Base-by-base conservation (phyloP, 352 stramenopile species). In the Globisporangium spiculum region DNA sequence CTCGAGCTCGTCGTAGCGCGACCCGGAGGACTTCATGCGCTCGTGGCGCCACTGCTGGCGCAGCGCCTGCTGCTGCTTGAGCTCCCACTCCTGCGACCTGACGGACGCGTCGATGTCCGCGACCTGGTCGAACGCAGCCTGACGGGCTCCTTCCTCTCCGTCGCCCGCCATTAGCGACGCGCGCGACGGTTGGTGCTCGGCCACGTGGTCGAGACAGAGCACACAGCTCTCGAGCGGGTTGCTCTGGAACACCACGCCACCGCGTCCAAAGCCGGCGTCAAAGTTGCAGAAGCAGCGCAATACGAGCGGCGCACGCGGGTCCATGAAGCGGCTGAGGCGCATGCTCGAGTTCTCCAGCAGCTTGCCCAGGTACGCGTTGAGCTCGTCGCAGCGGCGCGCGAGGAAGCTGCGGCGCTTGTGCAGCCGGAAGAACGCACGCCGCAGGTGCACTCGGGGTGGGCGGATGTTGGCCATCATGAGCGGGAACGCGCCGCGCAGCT, bases 221-320 rank as follows among this genome's bases (percentile, higher is more conserved):
- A 84, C 79, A 32, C 81, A 90, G 48, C 65, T 67, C 55, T 89
- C 75, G 10, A 76, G 66, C 61, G 86, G 78, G 50, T 85, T 81
- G 10, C 61, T 64, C 20, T 78, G 65, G 10, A 81, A 63, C 27
- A 67, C 70, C 30, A 84, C 72, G 20, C 80, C 52, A 1, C 83
- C 71, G 16, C 67, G 73, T 1, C 68, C 69, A 27, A 96, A 86
- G 4, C 81, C 86, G 0, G 76, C 81, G 59, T 96, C 86, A 70
- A 93, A 94, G 72, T 96, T 90, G 67, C 84, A 91, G 60, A 96
- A 96, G 69, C 79, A 92, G 2, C 86, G 86, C 65, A 96, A 48
- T 27, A 92, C 76, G 1, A 91, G 79, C 63, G 88, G 84, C 41
- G 88, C 83, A 27, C 78, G 73, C 10, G 84, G 83, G 70, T 93